Evolutionary conservation across 2,329 filamentous ascomycete genomes (phyloP).

Genomic region (Penicillium sp.): DNA sequence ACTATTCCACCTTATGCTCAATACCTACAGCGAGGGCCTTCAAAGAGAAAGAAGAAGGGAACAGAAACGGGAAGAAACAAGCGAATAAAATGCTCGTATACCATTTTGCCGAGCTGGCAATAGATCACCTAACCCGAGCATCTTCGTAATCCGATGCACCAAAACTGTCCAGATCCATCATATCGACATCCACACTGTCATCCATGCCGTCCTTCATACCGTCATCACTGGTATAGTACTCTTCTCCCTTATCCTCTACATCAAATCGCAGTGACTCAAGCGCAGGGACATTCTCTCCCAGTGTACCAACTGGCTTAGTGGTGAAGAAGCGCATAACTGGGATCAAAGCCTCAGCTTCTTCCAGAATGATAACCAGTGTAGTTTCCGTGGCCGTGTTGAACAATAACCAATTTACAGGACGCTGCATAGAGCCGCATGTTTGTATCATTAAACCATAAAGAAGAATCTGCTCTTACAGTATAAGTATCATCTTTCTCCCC

Average conservation of each 20-base stretch:
- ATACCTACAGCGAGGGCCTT: too few species aligned
- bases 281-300: background rate
- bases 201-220: background rate
- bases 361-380: conserved; percentile 64
- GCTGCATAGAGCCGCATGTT: conserved; percentile 9
- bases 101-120: background rate
- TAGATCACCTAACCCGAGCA: background rate
- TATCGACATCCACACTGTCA: background rate
- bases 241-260: conserved; percentile 2
- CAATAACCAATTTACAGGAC: conserved; percentile 64
- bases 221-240: conserved; percentile 19
- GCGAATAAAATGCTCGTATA: background rate
- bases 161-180: background rate
- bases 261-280: conserved; percentile 8
- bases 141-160: background rate
- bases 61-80: background rate
- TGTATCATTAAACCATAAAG: background rate
- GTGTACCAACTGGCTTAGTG: background rate
- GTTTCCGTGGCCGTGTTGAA: conserved; percentile 55
- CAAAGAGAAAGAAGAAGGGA: background rate
- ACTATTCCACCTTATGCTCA: too few species aligned
- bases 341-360: conserved; percentile 65
- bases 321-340: conserved; percentile 46
- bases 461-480: conserved; percentile 11
- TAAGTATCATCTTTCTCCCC: conserved; percentile 16